Percentiles rank a stretch among this genome's conserved stretches.
phyloP scores from a whole-genome alignment of 169 alveolate species.

The Plasmodium sp. region DNA sequence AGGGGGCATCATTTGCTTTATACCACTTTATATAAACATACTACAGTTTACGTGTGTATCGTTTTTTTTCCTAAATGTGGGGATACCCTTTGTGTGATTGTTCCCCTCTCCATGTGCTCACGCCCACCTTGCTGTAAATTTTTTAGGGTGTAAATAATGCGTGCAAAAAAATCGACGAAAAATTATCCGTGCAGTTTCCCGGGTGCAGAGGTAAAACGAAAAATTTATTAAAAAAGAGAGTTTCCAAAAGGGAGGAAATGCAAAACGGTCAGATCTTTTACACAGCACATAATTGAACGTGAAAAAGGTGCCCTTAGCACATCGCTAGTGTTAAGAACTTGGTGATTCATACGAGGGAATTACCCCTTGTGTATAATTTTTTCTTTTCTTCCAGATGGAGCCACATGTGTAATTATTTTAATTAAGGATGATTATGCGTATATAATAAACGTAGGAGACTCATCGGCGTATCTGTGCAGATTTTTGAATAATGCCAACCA shows the following conservation, averaged over 20 bases:
- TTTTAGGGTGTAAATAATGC: conserved; percentile 58
- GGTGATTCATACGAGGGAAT: conserved; percentile 11
- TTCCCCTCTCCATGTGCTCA: not conserved
- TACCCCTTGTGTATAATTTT: not conserved
- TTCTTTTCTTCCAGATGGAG: conserved; percentile 83
- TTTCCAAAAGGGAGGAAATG: not conserved
- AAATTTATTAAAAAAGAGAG: not conserved
- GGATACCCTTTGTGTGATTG: not conserved
- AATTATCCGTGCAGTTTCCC: conserved; percentile 29
- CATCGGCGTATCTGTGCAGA: conserved; percentile 86
- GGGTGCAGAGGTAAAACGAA: conserved; percentile 44
- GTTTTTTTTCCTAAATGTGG: not conserved
- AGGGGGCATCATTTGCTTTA: not conserved
- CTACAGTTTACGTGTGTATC: not conserved
- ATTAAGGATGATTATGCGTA: conserved; percentile 76
- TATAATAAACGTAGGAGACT: conserved; percentile 87
- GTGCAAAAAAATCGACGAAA: conserved; percentile 53
- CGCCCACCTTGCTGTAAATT: not conserved
- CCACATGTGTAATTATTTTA: conserved; percentile 86
- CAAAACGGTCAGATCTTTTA: not conserved
- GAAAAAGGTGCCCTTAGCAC: not conserved
- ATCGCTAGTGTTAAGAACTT: not conserved
- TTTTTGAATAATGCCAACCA: conserved; percentile 37
- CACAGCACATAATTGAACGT: not conserved
- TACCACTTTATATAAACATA: not conserved